These are phyloP conservation scores for Lagenidium giganteum DNA, from an alignment of 352 stramenopile genomes.

Conservation along the genomic window DNA sequence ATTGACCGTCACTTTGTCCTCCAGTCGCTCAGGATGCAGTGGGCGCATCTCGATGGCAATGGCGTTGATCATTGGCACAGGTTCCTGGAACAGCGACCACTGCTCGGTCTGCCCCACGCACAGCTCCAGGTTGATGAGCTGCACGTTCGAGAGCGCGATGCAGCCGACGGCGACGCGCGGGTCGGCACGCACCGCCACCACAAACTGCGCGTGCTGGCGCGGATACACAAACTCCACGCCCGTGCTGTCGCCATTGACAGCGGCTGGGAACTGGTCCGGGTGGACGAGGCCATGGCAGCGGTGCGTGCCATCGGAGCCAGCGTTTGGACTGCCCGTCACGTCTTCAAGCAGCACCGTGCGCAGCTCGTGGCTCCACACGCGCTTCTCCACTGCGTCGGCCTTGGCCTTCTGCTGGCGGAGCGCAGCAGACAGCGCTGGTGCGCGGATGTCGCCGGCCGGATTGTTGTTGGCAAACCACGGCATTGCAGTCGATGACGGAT, in stretches of 20 bases:
- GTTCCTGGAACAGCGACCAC: slow-evolving; percentile 72
- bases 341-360: slow-evolving; percentile 39
- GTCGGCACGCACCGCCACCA: slow-evolving; percentile 44
- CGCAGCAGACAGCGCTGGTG: slow-evolving; percentile 56
- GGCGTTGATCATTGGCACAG: slow-evolving; percentile 28
- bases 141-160: slow-evolving; percentile 55
- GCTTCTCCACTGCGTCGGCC: background rate
- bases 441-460: slow-evolving; percentile 70
- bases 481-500: too few relatives aligned
- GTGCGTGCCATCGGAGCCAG: slow-evolving; percentile 13
- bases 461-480: slow-evolving; percentile 86
- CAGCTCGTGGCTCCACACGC: slow-evolving; percentile 30
- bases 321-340: slow-evolving; percentile 11
- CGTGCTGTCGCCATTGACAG: background rate
- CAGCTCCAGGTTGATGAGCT: slow-evolving; percentile 80
- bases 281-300: slow-evolving; percentile 60
- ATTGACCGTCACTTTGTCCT: slow-evolving; percentile 23
- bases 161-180: slow-evolving; percentile 31
- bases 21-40: slow-evolving; percentile 19
- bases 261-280: slow-evolving; percentile 47
- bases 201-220: slow-evolving; percentile 71
- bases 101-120: slow-evolving; percentile 65
- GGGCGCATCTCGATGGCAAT: slow-evolving; percentile 72
- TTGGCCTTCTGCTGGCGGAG: slow-evolving; percentile 25
- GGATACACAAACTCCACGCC: slow-evolving; percentile 46